Conservation (phyloP, 2,329 filamentous ascomycete genomes). For the Monosporascus cannonballus region DNA sequence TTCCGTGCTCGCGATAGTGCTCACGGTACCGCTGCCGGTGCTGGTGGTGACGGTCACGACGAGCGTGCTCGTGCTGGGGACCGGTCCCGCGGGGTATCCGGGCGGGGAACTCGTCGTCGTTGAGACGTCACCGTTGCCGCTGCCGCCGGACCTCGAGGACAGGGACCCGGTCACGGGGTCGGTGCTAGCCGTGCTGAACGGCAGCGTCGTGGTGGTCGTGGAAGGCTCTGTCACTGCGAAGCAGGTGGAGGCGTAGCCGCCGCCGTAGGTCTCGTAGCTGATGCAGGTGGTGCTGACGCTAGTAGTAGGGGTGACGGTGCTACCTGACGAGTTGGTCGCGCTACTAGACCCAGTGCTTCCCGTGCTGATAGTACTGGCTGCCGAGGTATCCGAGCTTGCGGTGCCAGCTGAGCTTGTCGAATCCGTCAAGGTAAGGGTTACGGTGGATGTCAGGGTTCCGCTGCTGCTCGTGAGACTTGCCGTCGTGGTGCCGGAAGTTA, state of each 20-base stretch:
- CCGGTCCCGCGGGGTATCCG: conserved; percentile 3
- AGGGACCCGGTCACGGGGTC: conserved; percentile 6
- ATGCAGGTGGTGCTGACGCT: conserved; percentile 15
- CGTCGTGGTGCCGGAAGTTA: not conserved
- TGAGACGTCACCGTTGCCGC: not conserved
- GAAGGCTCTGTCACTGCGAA: conserved; percentile 5
- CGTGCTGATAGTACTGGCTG: not conserved
- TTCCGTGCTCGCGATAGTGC: conserved; percentile 4
- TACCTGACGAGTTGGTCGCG: not conserved
- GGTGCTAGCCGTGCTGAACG: conserved; percentile 7
- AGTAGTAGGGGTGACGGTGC: not conserved
- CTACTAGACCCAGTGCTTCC: not conserved
- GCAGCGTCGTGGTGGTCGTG: conserved; percentile 3
- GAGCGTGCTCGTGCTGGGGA: conserved; percentile 5
- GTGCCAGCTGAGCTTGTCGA: not conserved
- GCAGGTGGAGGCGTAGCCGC: conserved; percentile 17
- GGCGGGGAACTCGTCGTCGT: conserved; percentile 1
- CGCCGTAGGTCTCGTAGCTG: conserved; percentile 12
- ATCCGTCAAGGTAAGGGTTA: not conserved
- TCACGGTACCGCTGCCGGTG: conserved; percentile 1
- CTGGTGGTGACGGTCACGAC: not conserved
- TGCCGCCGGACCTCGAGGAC: not conserved
- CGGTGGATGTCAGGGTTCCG: not conserved
- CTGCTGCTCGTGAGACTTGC: not conserved
- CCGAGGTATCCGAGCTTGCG: not conserved